phyloP scores from a whole-genome alignment of 2,329 filamentous ascomycete species.

The Escovopsis weberi region DNA sequence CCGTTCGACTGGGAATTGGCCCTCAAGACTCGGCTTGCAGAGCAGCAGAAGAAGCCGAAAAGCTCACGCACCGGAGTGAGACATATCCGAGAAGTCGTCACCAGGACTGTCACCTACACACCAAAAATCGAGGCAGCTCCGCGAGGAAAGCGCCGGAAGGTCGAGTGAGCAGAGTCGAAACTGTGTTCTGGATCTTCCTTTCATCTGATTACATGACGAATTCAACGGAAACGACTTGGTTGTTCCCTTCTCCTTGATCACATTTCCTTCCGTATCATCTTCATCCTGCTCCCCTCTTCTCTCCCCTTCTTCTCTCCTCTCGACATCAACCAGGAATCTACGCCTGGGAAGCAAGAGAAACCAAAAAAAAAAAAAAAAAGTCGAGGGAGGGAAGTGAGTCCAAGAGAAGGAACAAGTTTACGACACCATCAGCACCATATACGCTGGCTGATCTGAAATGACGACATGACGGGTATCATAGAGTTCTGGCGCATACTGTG shows the following conservation, averaged over 20 bases:
- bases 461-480: constrained; percentile 6
- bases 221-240: constrained; percentile 1
- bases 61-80: constrained; percentile 46
- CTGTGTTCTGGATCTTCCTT: not conserved
- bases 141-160: constrained; percentile 81
- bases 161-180: constrained; percentile 21
- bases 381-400: not conserved
- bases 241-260: not conserved
- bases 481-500: constrained; percentile 6
- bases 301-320: not conserved
- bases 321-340: too few relatives aligned
- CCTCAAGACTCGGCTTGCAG: constrained; percentile 50
- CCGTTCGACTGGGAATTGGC: constrained; percentile 69
- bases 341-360: not conserved
- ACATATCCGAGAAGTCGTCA: constrained; percentile 78
- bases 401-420: constrained; percentile 2
- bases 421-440: constrained; percentile 7
- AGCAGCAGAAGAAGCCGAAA: constrained; percentile 40
- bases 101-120: constrained; percentile 86
- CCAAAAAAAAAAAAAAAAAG: constrained; percentile 4
- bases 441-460: constrained; percentile 7
- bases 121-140: constrained; percentile 76
- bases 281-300: too few relatives aligned
- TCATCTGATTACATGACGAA: too few relatives aligned
- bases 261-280: not conserved